Percentiles rank a stretch among this genome's conserved stretches.
phyloP scores from a whole-genome alignment of 176 grass and related monocot genomes.

The Poa annua region DNA sequence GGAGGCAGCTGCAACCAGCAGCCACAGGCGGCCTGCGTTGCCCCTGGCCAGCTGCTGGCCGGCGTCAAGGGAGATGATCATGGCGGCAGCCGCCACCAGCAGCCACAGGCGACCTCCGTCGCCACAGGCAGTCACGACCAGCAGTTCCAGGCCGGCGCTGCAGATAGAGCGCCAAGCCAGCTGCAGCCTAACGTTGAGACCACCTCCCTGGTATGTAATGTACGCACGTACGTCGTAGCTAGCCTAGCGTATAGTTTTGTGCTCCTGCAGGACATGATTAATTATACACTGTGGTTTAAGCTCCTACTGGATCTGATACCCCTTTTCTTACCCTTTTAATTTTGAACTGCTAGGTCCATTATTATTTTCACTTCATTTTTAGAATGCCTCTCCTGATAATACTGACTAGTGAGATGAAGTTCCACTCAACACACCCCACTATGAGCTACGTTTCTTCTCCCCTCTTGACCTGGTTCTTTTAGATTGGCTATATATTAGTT shows the following conservation, averaged over 20 bases:
- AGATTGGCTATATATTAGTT: neutral
- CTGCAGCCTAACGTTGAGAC: neutral
- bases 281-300: neutral
- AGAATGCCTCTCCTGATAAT: neutral
- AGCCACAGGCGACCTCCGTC: neutral
- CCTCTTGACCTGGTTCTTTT: too few species aligned
- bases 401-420: too few species aligned
- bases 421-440: too few species aligned
- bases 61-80: neutral
- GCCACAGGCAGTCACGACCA: neutral
- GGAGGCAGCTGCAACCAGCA: neutral
- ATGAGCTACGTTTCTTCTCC: too few species aligned
- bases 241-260: neutral
- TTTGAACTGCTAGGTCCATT: neutral
- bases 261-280: neutral
- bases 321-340: neutral
- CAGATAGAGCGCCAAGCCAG: neutral
- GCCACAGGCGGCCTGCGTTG: neutral
- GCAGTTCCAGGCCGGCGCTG: neutral
- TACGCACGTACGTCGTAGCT: neutral
- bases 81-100: neutral
- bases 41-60: neutral
- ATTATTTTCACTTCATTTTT: neutral
- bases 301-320: neutral
- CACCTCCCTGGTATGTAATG: constrained; percentile 9